Conservation (phyloP, 1,284 basidiomycete genomes). For the Cryptococcus sp. region DNA sequence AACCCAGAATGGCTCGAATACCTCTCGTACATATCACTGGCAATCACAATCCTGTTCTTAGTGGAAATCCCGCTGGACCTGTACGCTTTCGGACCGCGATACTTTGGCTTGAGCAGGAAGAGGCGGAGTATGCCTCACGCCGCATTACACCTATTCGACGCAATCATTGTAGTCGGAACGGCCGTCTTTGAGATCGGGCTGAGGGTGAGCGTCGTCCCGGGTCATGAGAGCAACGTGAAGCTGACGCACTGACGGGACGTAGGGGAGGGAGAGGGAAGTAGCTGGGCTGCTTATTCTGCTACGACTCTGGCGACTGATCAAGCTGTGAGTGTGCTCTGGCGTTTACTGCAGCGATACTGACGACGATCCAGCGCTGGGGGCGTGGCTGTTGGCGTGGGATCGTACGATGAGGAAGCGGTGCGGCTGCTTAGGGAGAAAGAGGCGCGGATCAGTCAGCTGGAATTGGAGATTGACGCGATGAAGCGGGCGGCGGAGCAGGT, state of each 20-base stretch:
- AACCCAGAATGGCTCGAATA: conserved; percentile 65
- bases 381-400: conserved; percentile 6
- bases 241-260: not conserved
- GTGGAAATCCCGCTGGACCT: conserved; percentile 70
- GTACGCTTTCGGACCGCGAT: conserved; percentile 62
- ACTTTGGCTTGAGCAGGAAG: conserved; percentile 12
- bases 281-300: conserved; percentile 68
- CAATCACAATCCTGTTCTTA: conserved; percentile 70
- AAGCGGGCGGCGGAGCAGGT: conserved; percentile 2
- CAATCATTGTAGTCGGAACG: conserved; percentile 67
- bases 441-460: not conserved
- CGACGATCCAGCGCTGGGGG: not conserved
- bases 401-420: conserved; percentile 14
- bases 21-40: conserved; percentile 64
- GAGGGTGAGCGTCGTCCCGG: conserved; percentile 47
- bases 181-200: conserved; percentile 70
- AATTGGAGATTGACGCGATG: not conserved
- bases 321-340: conserved; percentile 58
- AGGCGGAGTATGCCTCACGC: conserved; percentile 9
- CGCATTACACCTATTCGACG: conserved; percentile 70
- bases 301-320: conserved; percentile 74
- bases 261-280: conserved; percentile 63
- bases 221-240: not conserved
- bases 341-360: not conserved
- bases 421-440: not conserved